Evolutionary conservation across 2,329 filamentous ascomycete species (phyloP).

Genomic region (Lecanicillium sp.): DNA sequence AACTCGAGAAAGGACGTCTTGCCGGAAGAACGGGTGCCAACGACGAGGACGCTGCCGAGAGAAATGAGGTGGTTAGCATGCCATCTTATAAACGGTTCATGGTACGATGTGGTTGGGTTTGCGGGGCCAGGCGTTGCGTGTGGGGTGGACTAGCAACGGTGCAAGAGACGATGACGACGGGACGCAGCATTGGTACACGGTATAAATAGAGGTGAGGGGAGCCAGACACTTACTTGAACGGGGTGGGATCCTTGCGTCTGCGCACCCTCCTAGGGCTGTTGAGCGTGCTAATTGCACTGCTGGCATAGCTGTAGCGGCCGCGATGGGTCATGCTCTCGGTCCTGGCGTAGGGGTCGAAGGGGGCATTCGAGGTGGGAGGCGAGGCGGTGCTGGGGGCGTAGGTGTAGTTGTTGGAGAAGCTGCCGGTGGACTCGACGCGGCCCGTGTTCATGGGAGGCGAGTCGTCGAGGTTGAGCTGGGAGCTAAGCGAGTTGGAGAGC

Average conservation of each 20-base stretch:
- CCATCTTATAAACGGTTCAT: no score
- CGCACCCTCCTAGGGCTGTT: conserved; percentile 89
- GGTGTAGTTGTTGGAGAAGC: conserved; percentile 33
- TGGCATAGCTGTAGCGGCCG: conserved; percentile 92
- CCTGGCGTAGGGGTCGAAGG: conserved; percentile 69
- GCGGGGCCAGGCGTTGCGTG: no score
- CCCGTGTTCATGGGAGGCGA: conserved; percentile 28
- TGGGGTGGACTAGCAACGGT: no score
- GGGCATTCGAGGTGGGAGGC: conserved; percentile 50
- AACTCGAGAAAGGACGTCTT: conserved; percentile 98
- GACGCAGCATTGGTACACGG: no score
- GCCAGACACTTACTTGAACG: conserved; percentile 89
- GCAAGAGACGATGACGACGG: no score
- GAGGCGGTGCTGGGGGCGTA: conserved; percentile 37
- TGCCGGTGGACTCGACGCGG: conserved; percentile 23
- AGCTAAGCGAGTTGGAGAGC: conserved; percentile 35
- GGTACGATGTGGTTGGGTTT: no score
- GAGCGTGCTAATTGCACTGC: conserved; percentile 81
- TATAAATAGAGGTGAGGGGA: no score
- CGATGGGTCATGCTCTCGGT: conserved; percentile 96
- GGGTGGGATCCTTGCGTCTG: conserved; percentile 92
- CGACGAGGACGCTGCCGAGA: conserved; percentile 69
- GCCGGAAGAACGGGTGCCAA: conserved; percentile 79
- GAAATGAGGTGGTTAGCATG: neutral
- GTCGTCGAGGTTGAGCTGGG: conserved; percentile 56